A percentile compares a stretch with the other conserved stretches of the same genome.
Conservation (phyloP, 2,329 filamentous ascomycete species). For the Aspergillus latus region DNA sequence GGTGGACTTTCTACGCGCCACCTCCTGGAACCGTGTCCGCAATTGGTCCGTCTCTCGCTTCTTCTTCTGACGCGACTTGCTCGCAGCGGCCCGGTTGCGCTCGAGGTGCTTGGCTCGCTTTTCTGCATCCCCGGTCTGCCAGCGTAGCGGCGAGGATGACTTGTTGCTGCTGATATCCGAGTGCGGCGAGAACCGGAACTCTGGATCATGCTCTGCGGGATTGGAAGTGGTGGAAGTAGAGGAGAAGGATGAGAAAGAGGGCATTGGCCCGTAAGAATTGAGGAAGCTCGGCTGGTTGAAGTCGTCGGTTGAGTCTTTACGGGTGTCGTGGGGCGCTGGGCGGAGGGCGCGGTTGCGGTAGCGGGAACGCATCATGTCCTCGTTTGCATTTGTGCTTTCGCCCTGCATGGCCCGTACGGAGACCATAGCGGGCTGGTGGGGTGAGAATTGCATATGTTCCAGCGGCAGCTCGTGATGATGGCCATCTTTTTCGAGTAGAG, state of each 20-base stretch:
- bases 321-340: not conserved
- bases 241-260: not conserved
- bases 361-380: not conserved
- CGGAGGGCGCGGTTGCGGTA: not conserved
- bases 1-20: constrained; percentile 35
- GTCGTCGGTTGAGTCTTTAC: not conserved
- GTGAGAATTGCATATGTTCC: not conserved
- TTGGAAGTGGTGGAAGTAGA: constrained; percentile 20
- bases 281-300: not conserved
- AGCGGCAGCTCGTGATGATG: not conserved
- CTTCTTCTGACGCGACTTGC: constrained; percentile 63
- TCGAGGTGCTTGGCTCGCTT: constrained; percentile 56
- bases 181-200: not conserved
- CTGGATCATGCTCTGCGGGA: not conserved
- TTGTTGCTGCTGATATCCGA: constrained; percentile 4
- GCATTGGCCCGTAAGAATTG: not conserved
- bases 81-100: constrained; percentile 60
- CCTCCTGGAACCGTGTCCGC: constrained; percentile 42
- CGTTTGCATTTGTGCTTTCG: not conserved
- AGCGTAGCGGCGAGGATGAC: not conserved
- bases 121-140: not conserved
- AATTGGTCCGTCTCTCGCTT: constrained; percentile 57
- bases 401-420: not conserved
- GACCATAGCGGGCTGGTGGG: not conserved
- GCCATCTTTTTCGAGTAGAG: not conserved